phyloP scores from a whole-genome alignment of 805 yeast species.

The Zygosaccharomyces pseudorouxii region DNA sequence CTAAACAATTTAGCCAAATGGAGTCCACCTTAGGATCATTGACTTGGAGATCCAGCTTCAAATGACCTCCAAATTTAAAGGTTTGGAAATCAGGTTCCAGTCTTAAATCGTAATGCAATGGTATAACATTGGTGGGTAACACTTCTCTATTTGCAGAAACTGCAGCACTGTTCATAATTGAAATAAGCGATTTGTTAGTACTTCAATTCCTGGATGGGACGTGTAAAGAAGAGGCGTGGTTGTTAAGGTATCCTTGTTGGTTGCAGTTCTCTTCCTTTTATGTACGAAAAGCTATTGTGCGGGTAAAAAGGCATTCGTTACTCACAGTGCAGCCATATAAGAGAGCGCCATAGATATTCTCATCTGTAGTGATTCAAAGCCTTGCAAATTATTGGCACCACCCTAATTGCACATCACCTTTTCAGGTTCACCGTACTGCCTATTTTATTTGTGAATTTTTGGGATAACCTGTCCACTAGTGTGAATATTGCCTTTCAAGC shows the following conservation, averaged over 20 bases:
- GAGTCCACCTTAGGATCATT: slow-evolving; percentile 41
- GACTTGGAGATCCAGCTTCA: slow-evolving; percentile 50
- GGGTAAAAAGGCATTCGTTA: slow-evolving; percentile 1
- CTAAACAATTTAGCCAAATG: slow-evolving; percentile 57
- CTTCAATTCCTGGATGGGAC: neutral
- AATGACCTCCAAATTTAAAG: slow-evolving; percentile 56
- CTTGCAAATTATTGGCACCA: too few species aligned
- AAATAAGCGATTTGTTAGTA: neutral
- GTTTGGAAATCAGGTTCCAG: slow-evolving; percentile 57
- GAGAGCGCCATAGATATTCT: neutral
- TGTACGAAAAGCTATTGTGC: neutral
- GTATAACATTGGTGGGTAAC: slow-evolving; percentile 63
- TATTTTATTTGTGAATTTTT: neutral
- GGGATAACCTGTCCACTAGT: neutral
- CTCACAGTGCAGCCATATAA: neutral
- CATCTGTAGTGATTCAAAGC: too few species aligned
- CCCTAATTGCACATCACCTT: too few species aligned
- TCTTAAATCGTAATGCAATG: slow-evolving; percentile 66
- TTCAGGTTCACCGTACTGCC: neutral
- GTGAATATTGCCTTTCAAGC: neutral
- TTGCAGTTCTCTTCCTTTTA: neutral
- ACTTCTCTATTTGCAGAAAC: slow-evolving; percentile 35
- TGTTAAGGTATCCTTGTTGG: too few species aligned
- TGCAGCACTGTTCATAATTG: slow-evolving; percentile 9
- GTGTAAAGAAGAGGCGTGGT: too few species aligned